These are phyloP conservation scores for Neostapfia colusana DNA, from an alignment of 176 grass and related monocot genomes.

Conservation along the genomic window DNA sequence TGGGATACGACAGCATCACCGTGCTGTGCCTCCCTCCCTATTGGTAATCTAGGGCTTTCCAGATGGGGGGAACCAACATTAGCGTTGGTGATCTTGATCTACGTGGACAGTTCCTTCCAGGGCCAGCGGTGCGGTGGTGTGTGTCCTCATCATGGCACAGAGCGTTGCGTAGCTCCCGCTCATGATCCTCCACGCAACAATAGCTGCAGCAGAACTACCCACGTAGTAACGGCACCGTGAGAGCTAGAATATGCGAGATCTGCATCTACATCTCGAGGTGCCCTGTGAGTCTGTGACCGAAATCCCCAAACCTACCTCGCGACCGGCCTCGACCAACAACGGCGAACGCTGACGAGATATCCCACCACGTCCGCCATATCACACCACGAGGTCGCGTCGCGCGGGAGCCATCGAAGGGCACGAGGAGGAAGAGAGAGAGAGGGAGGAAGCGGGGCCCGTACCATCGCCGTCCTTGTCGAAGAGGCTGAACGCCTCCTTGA, in stretches of 20 bases:
- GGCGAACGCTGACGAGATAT: neutral
- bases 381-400: neutral
- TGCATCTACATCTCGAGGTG: conserved; percentile 26
- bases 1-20: neutral
- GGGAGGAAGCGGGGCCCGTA: too few relatives aligned
- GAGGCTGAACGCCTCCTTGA: conserved; percentile 91
- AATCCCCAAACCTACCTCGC: neutral
- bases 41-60: neutral
- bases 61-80: neutral
- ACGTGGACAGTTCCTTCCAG: neutral
- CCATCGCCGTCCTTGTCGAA: conserved; percentile 95
- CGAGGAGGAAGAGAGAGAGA: too few relatives aligned
- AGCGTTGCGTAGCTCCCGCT: too few relatives aligned
- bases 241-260: conserved; percentile 17
- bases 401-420: neutral
- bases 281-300: neutral
- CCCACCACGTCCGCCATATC: neutral
- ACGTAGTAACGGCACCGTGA: neutral
- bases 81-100: neutral
- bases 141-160: neutral
- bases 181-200: neutral
- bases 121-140: too few relatives aligned
- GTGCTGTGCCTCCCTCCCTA: neutral
- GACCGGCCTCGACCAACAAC: neutral
- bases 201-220: neutral